phyloP scores from a whole-genome alignment of 169 alveolate genomes.

The Plasmodium vinckei region DNA sequence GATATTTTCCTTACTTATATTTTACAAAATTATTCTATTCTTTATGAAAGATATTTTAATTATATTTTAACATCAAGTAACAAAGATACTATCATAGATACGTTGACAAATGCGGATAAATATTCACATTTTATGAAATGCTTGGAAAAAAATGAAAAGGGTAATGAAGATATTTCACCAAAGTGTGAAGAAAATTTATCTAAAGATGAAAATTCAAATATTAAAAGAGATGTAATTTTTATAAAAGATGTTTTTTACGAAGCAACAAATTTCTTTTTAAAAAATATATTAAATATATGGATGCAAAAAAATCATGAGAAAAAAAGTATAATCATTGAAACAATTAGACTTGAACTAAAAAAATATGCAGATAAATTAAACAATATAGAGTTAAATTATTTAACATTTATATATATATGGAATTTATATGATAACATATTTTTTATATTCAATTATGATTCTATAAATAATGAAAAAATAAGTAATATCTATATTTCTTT shows the following conservation, averaged over 20 bases:
- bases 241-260: conserved; percentile 27
- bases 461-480: conserved; percentile 12
- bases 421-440: conserved; percentile 58
- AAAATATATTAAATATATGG: conserved; percentile 70
- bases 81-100: neutral
- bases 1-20: conserved; percentile 58
- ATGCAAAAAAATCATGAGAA: conserved; percentile 35
- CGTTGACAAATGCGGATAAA: neutral
- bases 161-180: too few relatives aligned
- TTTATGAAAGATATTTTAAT: conserved; percentile 22
- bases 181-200: neutral
- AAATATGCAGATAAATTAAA: conserved; percentile 39
- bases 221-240: conserved; percentile 4
- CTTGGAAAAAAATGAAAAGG: too few relatives aligned
- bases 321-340: conserved; percentile 55
- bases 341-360: conserved; percentile 23
- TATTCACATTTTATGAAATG: neutral
- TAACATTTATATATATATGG: conserved; percentile 26
- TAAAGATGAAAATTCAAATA: neutral
- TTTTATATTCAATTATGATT: conserved; percentile 46
- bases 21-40: conserved; percentile 43
- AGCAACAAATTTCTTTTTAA: conserved; percentile 55
- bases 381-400: conserved; percentile 12
- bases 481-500: conserved; percentile 27
- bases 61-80: conserved; percentile 9